Base-by-base conservation (phyloP, 2,329 filamentous ascomycete species). In the Colletotrichum sp. region DNA sequence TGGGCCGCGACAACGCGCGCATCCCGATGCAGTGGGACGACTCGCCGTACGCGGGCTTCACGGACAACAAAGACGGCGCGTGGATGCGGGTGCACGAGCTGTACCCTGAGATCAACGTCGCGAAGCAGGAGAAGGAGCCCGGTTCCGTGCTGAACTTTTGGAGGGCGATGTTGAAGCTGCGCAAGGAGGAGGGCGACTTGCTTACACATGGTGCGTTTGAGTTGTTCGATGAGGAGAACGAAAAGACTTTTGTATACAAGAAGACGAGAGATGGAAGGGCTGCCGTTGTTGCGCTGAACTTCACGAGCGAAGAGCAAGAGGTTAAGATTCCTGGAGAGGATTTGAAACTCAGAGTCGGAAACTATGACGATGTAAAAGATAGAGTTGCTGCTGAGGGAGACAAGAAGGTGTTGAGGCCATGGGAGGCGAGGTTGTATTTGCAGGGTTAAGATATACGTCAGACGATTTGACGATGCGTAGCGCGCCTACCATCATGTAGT, bases 21-120 rank as follows among this genome's bases (percentile, higher is more conserved):
- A 89, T 91, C 5, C 93, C 93, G 1, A 91, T 95, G 85, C 92
- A 93, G 77, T 95, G 93, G 93, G 87, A 87, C 71, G 86, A 81
- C 1, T 84, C 84, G 0, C 81, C 85, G 1, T 87, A 92, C 77
- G 91, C 90, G 1, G 93, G 93, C 3, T 94, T 94, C 84, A 92
- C 91, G 8, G 82, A 84, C 70, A 77, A 84, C 0, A 72, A 63
- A 21, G 28, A 65, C 4, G 80, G 77, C 10, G 79, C 79, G 34
- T 94, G 92, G 92, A 94, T 93, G 90, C 86, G 89, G 9, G 87
- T 90, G 7, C 91, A 93, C 81, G 89, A 92, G 61, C 84, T 89
- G 73, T 92, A 90, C 78, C 78, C 79, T 3, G 83, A 85, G 65
- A 85, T 91, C 81, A 94, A 94, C 76, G 91, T 90, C 13, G 87